A percentile compares a stretch with the other conserved stretches of the same genome.
Evolutionary conservation across 164 flowering plant species (phyloP).

Genomic region (Vitis cinerea): DNA sequence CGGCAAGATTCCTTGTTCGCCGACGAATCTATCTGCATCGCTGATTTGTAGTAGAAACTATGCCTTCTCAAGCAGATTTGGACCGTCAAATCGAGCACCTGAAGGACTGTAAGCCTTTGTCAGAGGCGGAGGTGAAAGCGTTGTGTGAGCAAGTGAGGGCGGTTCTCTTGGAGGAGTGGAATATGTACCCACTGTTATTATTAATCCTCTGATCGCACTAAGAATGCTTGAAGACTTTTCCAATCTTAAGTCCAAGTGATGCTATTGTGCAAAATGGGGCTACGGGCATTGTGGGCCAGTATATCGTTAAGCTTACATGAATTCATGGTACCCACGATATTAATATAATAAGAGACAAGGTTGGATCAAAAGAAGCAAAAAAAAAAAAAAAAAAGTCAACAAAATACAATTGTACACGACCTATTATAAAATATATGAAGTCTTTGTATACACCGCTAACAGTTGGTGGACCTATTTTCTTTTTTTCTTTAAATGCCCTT

Average conservation of each 20-base stretch:
- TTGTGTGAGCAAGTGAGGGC: conserved; percentile 42
- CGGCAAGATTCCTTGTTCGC: neutral
- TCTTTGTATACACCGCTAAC: no score
- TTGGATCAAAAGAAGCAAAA: no score
- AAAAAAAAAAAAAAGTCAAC: no score
- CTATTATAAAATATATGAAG: no score
- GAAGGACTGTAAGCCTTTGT: conserved; percentile 41
- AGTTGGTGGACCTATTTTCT: no score
- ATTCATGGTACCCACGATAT: conserved; percentile 70
- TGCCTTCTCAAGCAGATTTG: conserved; percentile 45
- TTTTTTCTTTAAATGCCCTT: no score
- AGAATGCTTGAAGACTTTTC: conserved; percentile 87
- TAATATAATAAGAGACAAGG: conserved; percentile 88
- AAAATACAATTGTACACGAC: no score
- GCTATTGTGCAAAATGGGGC: conserved; percentile 96
- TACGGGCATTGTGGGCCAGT: conserved; percentile 96
- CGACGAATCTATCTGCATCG: neutral
- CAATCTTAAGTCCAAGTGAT: conserved; percentile 78
- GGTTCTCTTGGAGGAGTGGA: conserved; percentile 47
- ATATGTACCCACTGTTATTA: conserved; percentile 63
- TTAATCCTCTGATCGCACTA: conserved; percentile 90
- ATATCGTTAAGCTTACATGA: conserved; percentile 85
- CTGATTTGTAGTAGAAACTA: neutral
- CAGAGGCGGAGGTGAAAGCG: conserved; percentile 38
- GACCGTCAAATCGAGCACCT: conserved; percentile 48